Percentiles rank a stretch among this genome's conserved stretches.
Conservation (phyloP, 2,329 filamentous ascomycete species). For the Nemania abortiva region DNA sequence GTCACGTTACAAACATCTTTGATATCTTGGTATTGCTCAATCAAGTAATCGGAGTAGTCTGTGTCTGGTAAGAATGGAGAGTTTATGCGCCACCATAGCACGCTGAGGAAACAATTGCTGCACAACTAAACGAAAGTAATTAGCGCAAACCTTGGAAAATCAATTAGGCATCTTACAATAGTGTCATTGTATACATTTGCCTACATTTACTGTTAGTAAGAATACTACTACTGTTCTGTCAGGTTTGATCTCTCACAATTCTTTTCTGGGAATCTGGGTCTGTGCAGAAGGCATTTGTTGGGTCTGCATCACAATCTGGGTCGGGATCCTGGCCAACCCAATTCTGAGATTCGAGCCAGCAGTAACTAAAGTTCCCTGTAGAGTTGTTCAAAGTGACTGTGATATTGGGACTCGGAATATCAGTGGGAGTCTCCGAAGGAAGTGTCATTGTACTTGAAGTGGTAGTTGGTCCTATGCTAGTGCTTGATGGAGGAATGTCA, state of each 20-base stretch:
- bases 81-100: not conserved
- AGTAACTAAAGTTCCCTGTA: not conserved
- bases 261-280: not conserved
- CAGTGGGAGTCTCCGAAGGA: not conserved
- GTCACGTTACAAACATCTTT: not conserved
- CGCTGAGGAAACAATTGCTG: not conserved
- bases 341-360: slow-evolving; percentile 2
- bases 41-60: slow-evolving; percentile 13
- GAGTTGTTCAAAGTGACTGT: too few relatives aligned
- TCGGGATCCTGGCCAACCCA: slow-evolving; percentile 7
- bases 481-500: too few relatives aligned
- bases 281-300: not conserved
- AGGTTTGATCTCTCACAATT: too few relatives aligned
- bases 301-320: not conserved
- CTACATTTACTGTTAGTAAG: not conserved
- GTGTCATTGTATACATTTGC: not conserved
- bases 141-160: not conserved
- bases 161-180: not conserved
- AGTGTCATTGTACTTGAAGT: too few relatives aligned
- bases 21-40: slow-evolving; percentile 16
- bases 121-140: not conserved
- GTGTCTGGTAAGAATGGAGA: slow-evolving; percentile 8
- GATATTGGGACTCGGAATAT: too few relatives aligned
- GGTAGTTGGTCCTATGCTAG: too few relatives aligned
- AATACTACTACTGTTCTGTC: too few relatives aligned